Percentiles rank a stretch among this genome's conserved stretches.
These are phyloP conservation scores for Aspergillus terreus DNA, from an alignment of 2,329 filamentous ascomycete genomes.

Conservation along the genomic window DNA sequence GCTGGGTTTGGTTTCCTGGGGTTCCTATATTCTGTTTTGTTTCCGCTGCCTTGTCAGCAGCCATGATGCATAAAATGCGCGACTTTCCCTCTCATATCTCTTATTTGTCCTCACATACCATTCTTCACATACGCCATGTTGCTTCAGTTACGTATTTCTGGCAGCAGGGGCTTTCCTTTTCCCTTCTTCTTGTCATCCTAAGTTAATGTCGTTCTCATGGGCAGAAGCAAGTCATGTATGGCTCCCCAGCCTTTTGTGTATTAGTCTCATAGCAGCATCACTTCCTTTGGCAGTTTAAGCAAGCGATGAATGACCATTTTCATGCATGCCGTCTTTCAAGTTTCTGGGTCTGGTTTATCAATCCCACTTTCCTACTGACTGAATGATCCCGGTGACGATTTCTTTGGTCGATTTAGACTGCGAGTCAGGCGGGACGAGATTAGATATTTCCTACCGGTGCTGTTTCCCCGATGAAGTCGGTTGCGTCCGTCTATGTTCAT, in stretches of 20 bases:
- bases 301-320: constrained; percentile 21
- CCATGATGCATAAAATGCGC: constrained; percentile 27
- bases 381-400: too few relatives aligned
- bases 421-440: too few relatives aligned
- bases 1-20: constrained; percentile 2
- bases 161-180: constrained; percentile 13
- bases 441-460: too few relatives aligned
- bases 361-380: too few relatives aligned
- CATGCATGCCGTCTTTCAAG: constrained; percentile 4
- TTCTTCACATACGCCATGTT: constrained; percentile 12
- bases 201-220: constrained; percentile 22
- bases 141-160: constrained; percentile 27
- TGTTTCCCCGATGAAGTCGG: too few relatives aligned
- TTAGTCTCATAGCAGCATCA: constrained; percentile 24
- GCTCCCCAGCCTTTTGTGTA: constrained; percentile 23
- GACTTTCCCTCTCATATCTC: constrained; percentile 17
- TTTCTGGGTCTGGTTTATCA: too few relatives aligned
- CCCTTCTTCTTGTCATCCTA: constrained; percentile 12
- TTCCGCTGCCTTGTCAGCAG: constrained; percentile 19
- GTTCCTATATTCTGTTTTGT: constrained; percentile 13
- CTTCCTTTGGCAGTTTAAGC: constrained; percentile 15
- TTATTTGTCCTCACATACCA: constrained; percentile 13
- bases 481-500: too few relatives aligned
- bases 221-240: constrained; percentile 17
- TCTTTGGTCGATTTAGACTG: too few relatives aligned